A percentile compares a stretch with the other conserved stretches of the same genome.
phyloP scores from a whole-genome alignment of 2,329 filamentous ascomycete genomes.

The Xylaria sp. region DNA sequence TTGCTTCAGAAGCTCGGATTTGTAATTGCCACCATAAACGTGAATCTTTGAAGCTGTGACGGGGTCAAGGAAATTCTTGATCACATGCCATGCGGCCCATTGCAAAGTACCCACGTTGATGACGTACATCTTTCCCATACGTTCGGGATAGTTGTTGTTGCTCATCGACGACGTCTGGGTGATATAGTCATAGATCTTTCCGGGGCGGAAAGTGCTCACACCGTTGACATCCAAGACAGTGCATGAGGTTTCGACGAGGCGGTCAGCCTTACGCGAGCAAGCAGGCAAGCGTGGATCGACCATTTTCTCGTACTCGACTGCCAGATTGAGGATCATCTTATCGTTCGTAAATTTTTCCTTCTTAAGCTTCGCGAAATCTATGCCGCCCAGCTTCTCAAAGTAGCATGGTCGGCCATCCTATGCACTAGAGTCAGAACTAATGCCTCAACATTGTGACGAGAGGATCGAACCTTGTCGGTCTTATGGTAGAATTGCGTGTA shows the following conservation, averaged over 20 bases:
- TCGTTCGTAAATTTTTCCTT: conserved; percentile 87
- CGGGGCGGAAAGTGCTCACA: conserved; percentile 83
- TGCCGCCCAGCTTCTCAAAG: conserved; percentile 94
- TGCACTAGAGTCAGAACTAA: conserved; percentile 6
- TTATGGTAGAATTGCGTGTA: conserved; percentile 99
- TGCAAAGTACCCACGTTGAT: conserved; percentile 66
- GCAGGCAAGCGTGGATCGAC: conserved; percentile 92
- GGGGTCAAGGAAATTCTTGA: conserved; percentile 92
- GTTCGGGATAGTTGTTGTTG: conserved; percentile 99
- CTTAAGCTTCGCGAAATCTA: conserved; percentile 89
- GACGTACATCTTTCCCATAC: conserved; percentile 92
- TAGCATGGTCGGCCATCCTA: conserved; percentile 97
- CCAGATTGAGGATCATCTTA: conserved; percentile 95
- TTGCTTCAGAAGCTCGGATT: conserved; percentile 75
- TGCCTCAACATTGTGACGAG: conserved; percentile 8
- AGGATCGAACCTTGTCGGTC: conserved; percentile 75
- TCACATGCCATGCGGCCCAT: too few relatives aligned
- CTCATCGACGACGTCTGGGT: conserved; percentile 86
- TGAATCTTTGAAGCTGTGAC: conserved; percentile 97
- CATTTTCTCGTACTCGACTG: conserved; percentile 97
- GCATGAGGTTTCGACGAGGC: conserved; percentile 96
- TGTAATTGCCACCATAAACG: conserved; percentile 47
- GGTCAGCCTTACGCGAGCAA: conserved; percentile 90
- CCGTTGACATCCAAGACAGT: conserved; percentile 98
- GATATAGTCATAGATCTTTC: conserved; percentile 87